A percentile compares a stretch with the other conserved stretches of the same genome.
Conservation (phyloP, 441 rosid species). For the Pelargonium fulgidum region DNA sequence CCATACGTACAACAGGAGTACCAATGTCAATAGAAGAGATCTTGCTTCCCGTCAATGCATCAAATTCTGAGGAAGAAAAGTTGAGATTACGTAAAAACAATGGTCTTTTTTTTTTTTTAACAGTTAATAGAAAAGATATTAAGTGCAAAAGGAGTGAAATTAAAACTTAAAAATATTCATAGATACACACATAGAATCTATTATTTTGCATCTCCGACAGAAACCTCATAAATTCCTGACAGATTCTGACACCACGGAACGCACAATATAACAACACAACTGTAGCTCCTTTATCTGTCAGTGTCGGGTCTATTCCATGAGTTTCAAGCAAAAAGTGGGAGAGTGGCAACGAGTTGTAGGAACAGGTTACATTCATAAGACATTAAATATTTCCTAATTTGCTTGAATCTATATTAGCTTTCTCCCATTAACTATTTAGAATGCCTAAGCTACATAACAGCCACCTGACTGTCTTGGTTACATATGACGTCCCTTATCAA, state of each 20-base stretch:
- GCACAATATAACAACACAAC: not conserved
- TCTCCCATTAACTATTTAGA: not conserved
- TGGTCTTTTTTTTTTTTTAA: not conserved
- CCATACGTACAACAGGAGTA: slow-evolving; percentile 77
- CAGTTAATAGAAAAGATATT: not conserved
- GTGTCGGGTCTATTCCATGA: not conserved
- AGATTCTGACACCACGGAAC: not conserved
- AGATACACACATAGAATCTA: not conserved
- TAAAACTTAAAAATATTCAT: not conserved
- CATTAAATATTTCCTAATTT: not conserved
- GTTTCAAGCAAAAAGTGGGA: not conserved
- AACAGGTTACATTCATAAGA: not conserved
- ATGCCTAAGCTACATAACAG: not conserved
- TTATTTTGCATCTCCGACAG: not conserved
- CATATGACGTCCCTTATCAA: not conserved
- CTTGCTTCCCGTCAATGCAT: slow-evolving; percentile 89
- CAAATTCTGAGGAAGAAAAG: slow-evolving; percentile 54
- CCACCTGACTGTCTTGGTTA: not conserved
- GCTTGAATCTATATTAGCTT: not conserved
- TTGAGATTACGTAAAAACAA: not conserved
- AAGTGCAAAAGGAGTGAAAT: not conserved
- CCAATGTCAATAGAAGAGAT: slow-evolving; percentile 74
- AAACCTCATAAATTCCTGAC: not conserved
- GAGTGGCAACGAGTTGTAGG: not conserved
- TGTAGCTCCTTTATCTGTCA: not conserved